These are phyloP conservation scores for Boletellus emodensis DNA, from an alignment of 768 basidiomycete species.

Conservation along the genomic window DNA sequence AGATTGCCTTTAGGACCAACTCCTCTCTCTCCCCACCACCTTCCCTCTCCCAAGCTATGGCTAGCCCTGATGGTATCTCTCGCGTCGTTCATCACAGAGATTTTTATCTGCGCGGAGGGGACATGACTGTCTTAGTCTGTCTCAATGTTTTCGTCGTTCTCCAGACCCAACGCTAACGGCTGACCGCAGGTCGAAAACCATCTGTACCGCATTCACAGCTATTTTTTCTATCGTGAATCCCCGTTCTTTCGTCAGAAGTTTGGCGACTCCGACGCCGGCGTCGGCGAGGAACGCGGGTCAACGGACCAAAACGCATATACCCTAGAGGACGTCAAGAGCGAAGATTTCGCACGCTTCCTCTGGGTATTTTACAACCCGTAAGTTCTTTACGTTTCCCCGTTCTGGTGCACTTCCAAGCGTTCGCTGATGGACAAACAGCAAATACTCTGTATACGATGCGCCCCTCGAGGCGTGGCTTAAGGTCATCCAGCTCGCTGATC, in stretches of 20 bases:
- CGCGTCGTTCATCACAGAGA: constrained; percentile 35
- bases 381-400: constrained; percentile 18
- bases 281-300: constrained; percentile 35
- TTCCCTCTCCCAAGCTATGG: constrained; percentile 26
- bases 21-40: constrained; percentile 21
- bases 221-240: constrained; percentile 64
- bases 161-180: constrained; percentile 9
- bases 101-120: constrained; percentile 57
- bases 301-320: constrained; percentile 41
- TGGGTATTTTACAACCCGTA: constrained; percentile 67
- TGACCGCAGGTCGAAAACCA: constrained; percentile 49
- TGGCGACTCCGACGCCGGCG: constrained; percentile 22
- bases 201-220: constrained; percentile 55
- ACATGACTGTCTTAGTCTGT: constrained; percentile 56
- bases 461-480: constrained; percentile 39
- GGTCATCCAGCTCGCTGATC: constrained; percentile 37
- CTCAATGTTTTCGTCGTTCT: background rate
- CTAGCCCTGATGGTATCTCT: constrained; percentile 24
- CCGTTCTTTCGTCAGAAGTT: constrained; percentile 40
- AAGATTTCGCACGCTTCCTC: constrained; percentile 52
- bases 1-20: constrained; percentile 33
- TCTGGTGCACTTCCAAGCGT: background rate
- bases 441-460: constrained; percentile 38
- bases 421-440: constrained; percentile 18
- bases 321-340: constrained; percentile 40